Conservation (phyloP, 2,329 filamentous ascomycete species). For the Fusarium tjaetaba region DNA sequence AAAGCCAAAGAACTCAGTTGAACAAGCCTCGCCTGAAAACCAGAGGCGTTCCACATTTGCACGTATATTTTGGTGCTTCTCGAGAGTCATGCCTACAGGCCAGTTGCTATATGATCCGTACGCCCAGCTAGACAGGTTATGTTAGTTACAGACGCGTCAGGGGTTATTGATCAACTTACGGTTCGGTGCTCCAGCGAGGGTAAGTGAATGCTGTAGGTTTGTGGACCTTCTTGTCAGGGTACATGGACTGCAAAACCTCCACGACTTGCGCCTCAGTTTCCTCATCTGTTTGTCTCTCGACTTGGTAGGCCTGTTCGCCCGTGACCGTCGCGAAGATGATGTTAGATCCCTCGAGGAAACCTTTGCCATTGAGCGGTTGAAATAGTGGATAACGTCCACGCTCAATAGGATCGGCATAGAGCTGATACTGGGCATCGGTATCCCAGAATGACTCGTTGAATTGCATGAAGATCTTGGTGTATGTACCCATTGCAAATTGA, state of each 20-base stretch:
- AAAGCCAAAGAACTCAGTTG: not conserved
- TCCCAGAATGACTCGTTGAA: not conserved
- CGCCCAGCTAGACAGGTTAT: constrained; percentile 48
- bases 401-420: not conserved
- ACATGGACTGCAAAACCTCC: not conserved
- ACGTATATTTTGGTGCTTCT: constrained; percentile 74
- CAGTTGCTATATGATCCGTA: constrained; percentile 75
- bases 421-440: not conserved
- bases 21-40: not conserved
- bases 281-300: not conserved
- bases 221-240: not conserved
- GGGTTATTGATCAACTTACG: not conserved
- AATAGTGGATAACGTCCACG: not conserved
- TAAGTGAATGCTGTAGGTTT: not conserved
- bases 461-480: not conserved
- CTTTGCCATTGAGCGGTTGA: not conserved
- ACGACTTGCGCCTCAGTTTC: not conserved
- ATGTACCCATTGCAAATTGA: not conserved
- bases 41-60: constrained; percentile 46
- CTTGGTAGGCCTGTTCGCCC: not conserved
- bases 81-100: constrained; percentile 70
- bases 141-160: not conserved
- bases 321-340: not conserved
- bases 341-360: not conserved
- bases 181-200: not conserved